phyloP scores from a whole-genome alignment of 441 rosid genomes.

The Biscutella laevigata region DNA sequence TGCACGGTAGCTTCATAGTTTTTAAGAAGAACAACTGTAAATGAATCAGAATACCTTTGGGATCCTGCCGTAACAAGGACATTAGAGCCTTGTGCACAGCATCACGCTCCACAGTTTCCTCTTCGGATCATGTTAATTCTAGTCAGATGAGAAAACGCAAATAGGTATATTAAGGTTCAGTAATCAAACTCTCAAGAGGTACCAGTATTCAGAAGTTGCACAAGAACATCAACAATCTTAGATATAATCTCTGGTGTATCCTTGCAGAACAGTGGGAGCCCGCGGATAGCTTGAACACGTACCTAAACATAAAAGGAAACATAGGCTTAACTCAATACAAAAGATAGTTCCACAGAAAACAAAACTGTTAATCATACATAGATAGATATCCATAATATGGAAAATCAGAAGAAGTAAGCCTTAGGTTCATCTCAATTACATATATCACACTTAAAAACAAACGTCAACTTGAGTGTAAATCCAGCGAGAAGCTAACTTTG shows the following conservation, averaged over 20 bases:
- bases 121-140: constrained; percentile 30
- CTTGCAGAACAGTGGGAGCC: constrained; percentile 89
- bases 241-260: constrained; percentile 68
- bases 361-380: neutral
- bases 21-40: neutral
- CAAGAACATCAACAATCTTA: constrained; percentile 80
- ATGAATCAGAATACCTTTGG: constrained; percentile 53
- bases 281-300: constrained; percentile 92
- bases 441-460: neutral
- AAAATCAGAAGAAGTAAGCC: neutral
- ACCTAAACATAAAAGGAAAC: constrained; percentile 38
- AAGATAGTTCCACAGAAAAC: neutral
- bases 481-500: constrained; percentile 2
- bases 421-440: neutral
- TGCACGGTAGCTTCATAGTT: neutral
- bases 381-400: neutral
- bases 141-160: neutral
- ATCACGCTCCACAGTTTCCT: constrained; percentile 90
- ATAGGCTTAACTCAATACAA: constrained; percentile 1
- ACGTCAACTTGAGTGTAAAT: neutral
- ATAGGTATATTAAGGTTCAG: neutral
- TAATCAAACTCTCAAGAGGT: constrained; percentile 14
- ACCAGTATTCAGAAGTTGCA: constrained; percentile 73
- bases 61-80: constrained; percentile 92
- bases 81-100: constrained; percentile 92